Evolutionary conservation across 805 yeast genomes (phyloP).

Genomic region (Kuraishia hungarica): DNA sequence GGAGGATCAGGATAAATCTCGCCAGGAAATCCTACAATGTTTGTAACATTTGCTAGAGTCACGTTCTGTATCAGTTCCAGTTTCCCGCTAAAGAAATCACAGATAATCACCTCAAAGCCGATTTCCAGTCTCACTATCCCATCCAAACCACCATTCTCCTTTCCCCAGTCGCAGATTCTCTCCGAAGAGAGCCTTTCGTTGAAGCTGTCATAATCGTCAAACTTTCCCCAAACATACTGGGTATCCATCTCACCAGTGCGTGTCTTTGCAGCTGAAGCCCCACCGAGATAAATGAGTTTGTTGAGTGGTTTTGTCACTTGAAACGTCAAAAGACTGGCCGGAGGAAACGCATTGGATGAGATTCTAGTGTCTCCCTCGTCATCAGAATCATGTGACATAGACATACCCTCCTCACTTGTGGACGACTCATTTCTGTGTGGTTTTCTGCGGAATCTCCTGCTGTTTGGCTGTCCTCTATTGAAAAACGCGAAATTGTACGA

Average conservation of each 20-base stretch:
- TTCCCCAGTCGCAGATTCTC: slow-evolving; percentile 49
- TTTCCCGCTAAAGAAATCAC: slow-evolving; percentile 44
- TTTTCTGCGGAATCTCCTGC: background rate
- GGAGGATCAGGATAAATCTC: slow-evolving; percentile 5
- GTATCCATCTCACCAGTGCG: slow-evolving; percentile 55
- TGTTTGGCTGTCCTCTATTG: slow-evolving; percentile 8
- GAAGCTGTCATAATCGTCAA: slow-evolving; percentile 18
- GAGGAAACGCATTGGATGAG: background rate
- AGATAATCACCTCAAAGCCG: slow-evolving; percentile 53
- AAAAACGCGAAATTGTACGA: slow-evolving; percentile 36
- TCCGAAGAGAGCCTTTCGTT: slow-evolving; percentile 39
- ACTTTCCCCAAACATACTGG: slow-evolving; percentile 32
- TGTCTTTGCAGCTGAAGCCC: slow-evolving; percentile 61
- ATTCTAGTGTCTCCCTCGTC: background rate
- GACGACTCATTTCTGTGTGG: background rate
- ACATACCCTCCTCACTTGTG: background rate
- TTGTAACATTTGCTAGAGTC: slow-evolving; percentile 27
- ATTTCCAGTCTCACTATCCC: slow-evolving; percentile 51
- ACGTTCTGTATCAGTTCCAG: slow-evolving; percentile 37
- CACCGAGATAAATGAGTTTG: slow-evolving; percentile 47
- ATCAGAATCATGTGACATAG: background rate
- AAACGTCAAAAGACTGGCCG: slow-evolving; percentile 33
- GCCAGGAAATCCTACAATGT: slow-evolving; percentile 29
- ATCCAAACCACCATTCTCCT: slow-evolving; percentile 36
- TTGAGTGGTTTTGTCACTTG: slow-evolving; percentile 36